These are phyloP conservation scores for Neospora caninum DNA, from an alignment of 169 alveolate species.

Conservation along the genomic window DNA sequence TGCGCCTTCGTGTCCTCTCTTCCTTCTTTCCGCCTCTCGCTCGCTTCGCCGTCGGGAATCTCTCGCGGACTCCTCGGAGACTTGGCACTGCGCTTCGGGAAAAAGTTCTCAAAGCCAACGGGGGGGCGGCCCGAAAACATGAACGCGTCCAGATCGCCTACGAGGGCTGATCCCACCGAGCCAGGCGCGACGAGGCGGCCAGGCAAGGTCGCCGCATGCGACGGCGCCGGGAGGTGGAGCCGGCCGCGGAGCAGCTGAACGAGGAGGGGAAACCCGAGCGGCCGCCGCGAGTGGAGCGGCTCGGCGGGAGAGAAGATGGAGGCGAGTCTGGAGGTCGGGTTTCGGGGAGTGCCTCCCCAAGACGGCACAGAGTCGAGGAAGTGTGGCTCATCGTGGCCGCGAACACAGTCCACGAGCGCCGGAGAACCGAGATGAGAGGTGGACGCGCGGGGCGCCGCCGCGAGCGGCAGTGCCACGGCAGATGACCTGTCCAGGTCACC, in stretches of 20 bases:
- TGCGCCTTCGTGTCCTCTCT: background rate
- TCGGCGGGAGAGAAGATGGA: background rate
- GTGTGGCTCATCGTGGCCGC: too few species aligned
- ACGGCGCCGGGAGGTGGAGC: background rate
- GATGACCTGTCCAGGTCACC: background rate
- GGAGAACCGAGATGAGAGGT: background rate
- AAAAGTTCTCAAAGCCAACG: slow-evolving; percentile 4
- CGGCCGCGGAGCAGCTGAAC: background rate
- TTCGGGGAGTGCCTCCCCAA: too few species aligned
- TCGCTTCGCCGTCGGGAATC: background rate
- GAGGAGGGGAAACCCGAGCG: background rate
- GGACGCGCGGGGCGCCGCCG: background rate
- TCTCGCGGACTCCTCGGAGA: background rate
- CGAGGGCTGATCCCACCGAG: background rate
- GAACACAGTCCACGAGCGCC: background rate
- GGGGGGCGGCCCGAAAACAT: background rate
- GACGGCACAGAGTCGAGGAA: too few species aligned
- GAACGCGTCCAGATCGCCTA: background rate
- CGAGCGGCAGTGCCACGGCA: background rate
- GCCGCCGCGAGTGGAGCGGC: background rate
- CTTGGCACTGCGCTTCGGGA: background rate
- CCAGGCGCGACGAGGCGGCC: background rate
- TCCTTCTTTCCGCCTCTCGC: background rate
- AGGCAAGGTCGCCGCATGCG: background rate
- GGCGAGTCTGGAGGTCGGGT: too few species aligned